Base-by-base conservation (phyloP, 2,329 filamentous ascomycete genomes). In the Cadophora luteo-olivacea region DNA sequence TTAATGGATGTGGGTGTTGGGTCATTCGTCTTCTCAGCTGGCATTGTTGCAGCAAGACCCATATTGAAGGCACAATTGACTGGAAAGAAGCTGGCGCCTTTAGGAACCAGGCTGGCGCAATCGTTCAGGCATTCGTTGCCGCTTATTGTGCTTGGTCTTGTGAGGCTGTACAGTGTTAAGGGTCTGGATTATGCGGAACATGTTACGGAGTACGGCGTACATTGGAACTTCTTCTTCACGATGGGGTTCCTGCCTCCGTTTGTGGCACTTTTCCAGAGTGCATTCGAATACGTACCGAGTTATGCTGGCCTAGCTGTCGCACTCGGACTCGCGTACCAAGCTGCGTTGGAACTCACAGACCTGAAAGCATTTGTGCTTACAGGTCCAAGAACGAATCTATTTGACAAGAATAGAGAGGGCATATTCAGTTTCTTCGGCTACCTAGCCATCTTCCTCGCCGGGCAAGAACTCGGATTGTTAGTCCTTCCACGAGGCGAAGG, bases 191-290 rank as follows among this genome's bases (percentile, higher is more conserved):
- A 99, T 78, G 94, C 94, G 3, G 96, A 99, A 79, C 96, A 99
- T 82, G 93, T 97, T 68, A 94, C 93, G 16, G 96, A 99, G 78
- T 99, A 99, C 77, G 96, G 96, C 54, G 93, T 99, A 11, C 96
- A 99, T 80, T 99, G 96, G 96, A 99, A 99, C 80, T 99, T 99
- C 80, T 99, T 99, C 85, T 98, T 98, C 81, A 99, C 96, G 0
- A 84, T 99, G 11, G 94, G 90, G 6, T 87, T 97, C 60, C 82
- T 99, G 29, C 93, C 95, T 0, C 94, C 94, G 0, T 97, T 97
- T 75, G 89, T 97, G 64, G 94, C 95, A 33, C 79, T 96, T 0
- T 92, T 95, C 69, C 92, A 97, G 78, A 87, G 91, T 0, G 82
- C 90, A 0, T 87, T 95, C 68, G 83, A 85, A 19, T 77, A 91